Percentiles rank a stretch among this genome's conserved stretches.
Conservation (phyloP, 805 yeast genomes). For the Lipomyces anomalus region DNA sequence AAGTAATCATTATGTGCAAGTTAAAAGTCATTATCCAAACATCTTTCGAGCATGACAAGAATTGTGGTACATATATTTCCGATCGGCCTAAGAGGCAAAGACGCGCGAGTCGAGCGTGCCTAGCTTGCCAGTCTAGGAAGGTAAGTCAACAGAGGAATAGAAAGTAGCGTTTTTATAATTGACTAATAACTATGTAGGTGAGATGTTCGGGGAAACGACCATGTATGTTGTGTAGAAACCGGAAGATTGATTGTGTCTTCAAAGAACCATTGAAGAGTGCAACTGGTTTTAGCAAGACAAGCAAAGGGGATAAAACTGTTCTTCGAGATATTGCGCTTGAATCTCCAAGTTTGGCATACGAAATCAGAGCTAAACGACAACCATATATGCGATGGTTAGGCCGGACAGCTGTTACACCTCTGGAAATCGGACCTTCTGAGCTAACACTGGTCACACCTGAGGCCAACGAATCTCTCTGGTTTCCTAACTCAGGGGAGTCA, state of each 20-base stretch:
- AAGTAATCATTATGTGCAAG: no score
- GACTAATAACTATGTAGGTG: constrained; percentile 11
- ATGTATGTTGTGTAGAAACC: constrained; percentile 21
- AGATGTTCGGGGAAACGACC: constrained; percentile 28
- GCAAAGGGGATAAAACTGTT: neutral
- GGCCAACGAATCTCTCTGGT: constrained; percentile 4
- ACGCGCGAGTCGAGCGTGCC: constrained; percentile 27
- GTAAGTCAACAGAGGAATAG: constrained; percentile 6
- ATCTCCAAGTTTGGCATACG: neutral
- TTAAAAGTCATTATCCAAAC: no score
- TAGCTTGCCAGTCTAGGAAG: constrained; percentile 24
- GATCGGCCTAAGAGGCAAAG: no score
- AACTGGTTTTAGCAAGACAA: no score
- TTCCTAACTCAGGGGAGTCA: neutral
- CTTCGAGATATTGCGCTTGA: neutral
- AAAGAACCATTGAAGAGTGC: no score
- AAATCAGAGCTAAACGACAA: constrained; percentile 9
- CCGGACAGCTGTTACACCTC: constrained; percentile 31
- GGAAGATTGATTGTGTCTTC: constrained; percentile 22
- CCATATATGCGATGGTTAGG: constrained; percentile 32
- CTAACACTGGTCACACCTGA: constrained; percentile 28
- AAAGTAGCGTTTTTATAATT: neutral
- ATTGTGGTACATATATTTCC: no score
- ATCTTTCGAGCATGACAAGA: no score
- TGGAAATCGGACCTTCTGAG: constrained; percentile 26